A percentile compares a stretch with the other conserved stretches of the same genome.
Conservation (phyloP, 306 rosid species). For the Sphenostylis stenocarpa region DNA sequence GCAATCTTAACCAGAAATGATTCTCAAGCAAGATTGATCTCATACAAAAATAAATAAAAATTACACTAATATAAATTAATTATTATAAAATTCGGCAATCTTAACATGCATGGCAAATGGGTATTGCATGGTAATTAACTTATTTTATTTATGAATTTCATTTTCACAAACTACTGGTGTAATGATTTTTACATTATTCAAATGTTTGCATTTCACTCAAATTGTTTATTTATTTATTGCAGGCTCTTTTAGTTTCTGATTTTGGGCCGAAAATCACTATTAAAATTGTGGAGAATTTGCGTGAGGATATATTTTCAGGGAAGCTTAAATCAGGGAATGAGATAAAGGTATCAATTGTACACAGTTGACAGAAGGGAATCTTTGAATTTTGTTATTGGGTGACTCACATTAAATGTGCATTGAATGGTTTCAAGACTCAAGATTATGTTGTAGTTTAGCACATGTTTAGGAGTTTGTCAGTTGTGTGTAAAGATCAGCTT, state of each 20-base stretch:
- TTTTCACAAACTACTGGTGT: neutral
- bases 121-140: neutral
- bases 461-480: neutral
- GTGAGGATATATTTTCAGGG: conserved; percentile 80
- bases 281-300: conserved; percentile 84
- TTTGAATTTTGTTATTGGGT: neutral
- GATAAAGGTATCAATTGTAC: conserved; percentile 59
- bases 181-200: neutral
- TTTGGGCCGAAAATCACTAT: conserved; percentile 86
- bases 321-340: conserved; percentile 93
- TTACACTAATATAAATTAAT: neutral
- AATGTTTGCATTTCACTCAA: neutral
- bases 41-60: neutral
- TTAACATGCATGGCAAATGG: neutral
- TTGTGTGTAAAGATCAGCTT: neutral
- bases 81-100: neutral
- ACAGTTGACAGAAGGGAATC: neutral
- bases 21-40: neutral
- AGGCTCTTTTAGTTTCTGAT: conserved; percentile 90
- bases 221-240: conserved; percentile 14
- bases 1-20: neutral
- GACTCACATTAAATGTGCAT: neutral
- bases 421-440: neutral
- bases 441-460: conserved; percentile 17
- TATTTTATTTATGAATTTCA: neutral